phyloP scores from a whole-genome alignment of 139 green algal genomes.

The Gonium pectorale region DNA sequence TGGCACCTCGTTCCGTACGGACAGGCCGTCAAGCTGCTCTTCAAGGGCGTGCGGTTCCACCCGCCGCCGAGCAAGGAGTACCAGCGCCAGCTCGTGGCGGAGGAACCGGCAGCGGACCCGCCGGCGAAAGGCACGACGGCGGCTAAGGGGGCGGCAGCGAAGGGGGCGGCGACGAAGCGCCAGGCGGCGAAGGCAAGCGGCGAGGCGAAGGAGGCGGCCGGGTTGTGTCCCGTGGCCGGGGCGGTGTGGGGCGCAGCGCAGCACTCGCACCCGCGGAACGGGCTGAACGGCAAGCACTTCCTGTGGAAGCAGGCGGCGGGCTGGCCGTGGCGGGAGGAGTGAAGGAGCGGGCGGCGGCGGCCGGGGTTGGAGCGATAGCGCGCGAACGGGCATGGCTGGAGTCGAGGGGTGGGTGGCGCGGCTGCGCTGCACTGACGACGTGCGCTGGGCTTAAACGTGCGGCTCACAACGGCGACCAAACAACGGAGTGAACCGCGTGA shows the following conservation, averaged over 20 bases:
- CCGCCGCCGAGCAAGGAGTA: slow-evolving; percentile 54
- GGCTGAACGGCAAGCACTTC: slow-evolving; percentile 49
- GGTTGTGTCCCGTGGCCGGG: not conserved
- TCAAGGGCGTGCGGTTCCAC: slow-evolving; percentile 79
- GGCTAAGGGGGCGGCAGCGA: not conserved
- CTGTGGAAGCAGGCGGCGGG: slow-evolving; percentile 56
- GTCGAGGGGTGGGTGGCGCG: too few species aligned
- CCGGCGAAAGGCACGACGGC: not conserved
- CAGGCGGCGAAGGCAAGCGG: not conserved
- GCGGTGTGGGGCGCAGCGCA: not conserved
- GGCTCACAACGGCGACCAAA: too few species aligned
- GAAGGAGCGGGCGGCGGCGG: too few species aligned
- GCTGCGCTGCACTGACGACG: too few species aligned
- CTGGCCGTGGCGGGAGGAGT: slow-evolving; percentile 64
- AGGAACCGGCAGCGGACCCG: not conserved
- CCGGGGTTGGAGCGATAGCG: too few species aligned
- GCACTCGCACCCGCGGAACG: slow-evolving; percentile 47
- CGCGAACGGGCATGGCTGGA: too few species aligned
- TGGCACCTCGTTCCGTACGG: not conserved
- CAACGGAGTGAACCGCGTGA: too few species aligned
- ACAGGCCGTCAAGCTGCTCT: slow-evolving; percentile 75
- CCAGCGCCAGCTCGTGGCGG: slow-evolving; percentile 19
- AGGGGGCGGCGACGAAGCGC: not conserved
- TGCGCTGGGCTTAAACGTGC: too few species aligned
- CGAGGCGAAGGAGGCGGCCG: not conserved